phyloP scores from a whole-genome alignment of 306 rosid genomes.

The Parietaria judaica region DNA sequence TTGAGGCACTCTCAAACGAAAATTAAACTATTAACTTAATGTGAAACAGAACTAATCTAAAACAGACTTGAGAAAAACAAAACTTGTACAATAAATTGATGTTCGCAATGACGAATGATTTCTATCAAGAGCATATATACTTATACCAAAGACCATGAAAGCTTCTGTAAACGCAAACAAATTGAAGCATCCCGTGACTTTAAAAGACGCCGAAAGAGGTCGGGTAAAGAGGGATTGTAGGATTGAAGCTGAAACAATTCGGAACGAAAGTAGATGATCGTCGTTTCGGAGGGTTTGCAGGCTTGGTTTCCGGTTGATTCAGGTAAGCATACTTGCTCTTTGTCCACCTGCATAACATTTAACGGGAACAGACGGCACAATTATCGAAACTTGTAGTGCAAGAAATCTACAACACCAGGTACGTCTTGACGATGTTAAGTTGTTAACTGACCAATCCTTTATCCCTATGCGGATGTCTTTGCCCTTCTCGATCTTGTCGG shows the following conservation, averaged over 20 bases:
- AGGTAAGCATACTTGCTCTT: constrained; percentile 78
- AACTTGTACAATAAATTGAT: not conserved
- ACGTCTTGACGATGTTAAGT: too few species aligned
- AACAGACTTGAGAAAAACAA: not conserved
- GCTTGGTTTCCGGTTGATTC: constrained; percentile 63
- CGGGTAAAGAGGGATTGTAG: constrained; percentile 46
- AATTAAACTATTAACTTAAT: too few species aligned
- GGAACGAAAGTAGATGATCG: constrained; percentile 45
- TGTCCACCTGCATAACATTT: constrained; percentile 65
- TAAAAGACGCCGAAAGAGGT: constrained; percentile 69
- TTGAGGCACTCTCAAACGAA: too few species aligned
- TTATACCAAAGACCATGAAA: not conserved
- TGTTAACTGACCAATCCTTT: constrained; percentile 66
- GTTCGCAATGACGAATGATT: not conserved
- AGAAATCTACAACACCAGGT: not conserved
- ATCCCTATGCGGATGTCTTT: constrained; percentile 57
- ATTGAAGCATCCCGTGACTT: constrained; percentile 18
- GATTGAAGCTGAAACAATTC: constrained; percentile 30
- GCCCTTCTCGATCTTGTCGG: constrained; percentile 6
- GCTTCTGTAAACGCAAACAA: not conserved
- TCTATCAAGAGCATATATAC: not conserved
- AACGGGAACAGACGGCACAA: not conserved
- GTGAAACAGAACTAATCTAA: too few species aligned
- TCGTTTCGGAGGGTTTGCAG: constrained; percentile 45
- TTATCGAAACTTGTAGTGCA: not conserved